Percentiles rank a stretch among this genome's conserved stretches.
Evolutionary conservation across 371 early-diverging fungal genomes (phyloP).

Genomic region (Syncephalis fuscata): DNA sequence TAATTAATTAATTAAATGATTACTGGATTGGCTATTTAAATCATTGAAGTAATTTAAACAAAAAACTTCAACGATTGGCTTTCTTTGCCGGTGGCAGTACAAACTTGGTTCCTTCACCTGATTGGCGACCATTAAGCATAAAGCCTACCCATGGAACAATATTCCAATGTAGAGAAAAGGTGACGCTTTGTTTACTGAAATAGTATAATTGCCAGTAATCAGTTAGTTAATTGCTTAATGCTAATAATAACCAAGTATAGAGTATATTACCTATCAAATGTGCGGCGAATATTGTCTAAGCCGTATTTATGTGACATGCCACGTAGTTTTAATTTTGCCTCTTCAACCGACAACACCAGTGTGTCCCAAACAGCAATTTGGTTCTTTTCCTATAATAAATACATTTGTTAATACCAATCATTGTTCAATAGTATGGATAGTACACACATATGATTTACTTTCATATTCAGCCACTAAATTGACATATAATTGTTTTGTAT

Average conservation of each 20-base stretch:
- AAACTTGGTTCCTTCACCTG: too few relatives aligned
- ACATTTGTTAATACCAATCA: not conserved
- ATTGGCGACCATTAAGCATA: conserved; percentile 11
- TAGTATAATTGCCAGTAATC: not conserved
- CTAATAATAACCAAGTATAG: not conserved
- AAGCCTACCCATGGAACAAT: conserved; percentile 77
- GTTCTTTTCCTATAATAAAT: conserved; percentile 25
- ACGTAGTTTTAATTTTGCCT: conserved; percentile 38
- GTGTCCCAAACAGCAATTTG: conserved; percentile 86
- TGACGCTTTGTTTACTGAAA: not conserved
- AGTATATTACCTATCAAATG: conserved; percentile 1
- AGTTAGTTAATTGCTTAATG: not conserved
- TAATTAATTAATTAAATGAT: too few relatives aligned
- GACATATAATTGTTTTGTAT: conserved; percentile 90
- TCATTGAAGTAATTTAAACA: too few relatives aligned
- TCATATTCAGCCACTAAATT: conserved; percentile 73
- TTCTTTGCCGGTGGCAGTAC: too few relatives aligned
- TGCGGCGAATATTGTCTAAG: conserved; percentile 32
- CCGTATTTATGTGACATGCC: conserved; percentile 60
- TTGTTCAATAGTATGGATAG: not conserved
- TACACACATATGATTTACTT: conserved; percentile 35
- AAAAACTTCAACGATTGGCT: too few relatives aligned
- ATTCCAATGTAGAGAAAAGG: conserved; percentile 58
- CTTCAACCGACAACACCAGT: conserved; percentile 53
- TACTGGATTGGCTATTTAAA: too few relatives aligned